These are phyloP conservation scores for Populus davidiana DNA, from an alignment of 345 rosid species.

Conservation along the genomic window DNA sequence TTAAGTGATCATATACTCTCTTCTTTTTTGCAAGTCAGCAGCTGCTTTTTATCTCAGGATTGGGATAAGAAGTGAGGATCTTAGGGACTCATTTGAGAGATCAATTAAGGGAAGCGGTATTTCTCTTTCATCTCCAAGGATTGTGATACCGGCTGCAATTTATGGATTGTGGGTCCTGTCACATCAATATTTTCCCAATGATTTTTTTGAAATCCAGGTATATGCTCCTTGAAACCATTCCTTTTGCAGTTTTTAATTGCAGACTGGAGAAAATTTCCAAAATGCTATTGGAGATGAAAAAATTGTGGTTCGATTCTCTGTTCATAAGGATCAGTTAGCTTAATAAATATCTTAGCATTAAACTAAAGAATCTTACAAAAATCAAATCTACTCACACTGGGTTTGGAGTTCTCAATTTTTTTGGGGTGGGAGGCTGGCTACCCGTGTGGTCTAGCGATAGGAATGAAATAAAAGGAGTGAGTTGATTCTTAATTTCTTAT, in stretches of 20 bases:
- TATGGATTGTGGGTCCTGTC: constrained; percentile 78
- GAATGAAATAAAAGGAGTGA: background rate
- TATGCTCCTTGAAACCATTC: background rate
- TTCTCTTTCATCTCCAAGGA: constrained; percentile 89
- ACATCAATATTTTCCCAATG: constrained; percentile 52
- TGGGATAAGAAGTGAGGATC: constrained; percentile 82
- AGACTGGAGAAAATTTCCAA: background rate
- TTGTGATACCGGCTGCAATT: constrained; percentile 72
- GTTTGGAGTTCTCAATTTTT: background rate
- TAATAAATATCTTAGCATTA: background rate
- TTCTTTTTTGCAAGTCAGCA: background rate
- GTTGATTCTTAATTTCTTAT: background rate
- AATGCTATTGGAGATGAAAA: background rate
- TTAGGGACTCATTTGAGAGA: constrained; percentile 58
- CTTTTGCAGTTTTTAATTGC: background rate
- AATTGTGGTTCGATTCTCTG: background rate
- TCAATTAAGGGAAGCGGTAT: constrained; percentile 60
- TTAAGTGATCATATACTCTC: background rate
- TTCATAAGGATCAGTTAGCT: background rate
- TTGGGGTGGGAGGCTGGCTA: background rate
- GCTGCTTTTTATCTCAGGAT: constrained; percentile 43
- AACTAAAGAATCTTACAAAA: background rate
- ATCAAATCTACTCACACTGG: background rate
- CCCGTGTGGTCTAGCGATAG: background rate
- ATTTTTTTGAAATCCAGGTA: constrained; percentile 87